Evolutionary conservation across 78 protist genomes (phyloP), one percentile per base, ranked within the genome.

Genomic region (Capsaspora owczarzaki): DNA sequence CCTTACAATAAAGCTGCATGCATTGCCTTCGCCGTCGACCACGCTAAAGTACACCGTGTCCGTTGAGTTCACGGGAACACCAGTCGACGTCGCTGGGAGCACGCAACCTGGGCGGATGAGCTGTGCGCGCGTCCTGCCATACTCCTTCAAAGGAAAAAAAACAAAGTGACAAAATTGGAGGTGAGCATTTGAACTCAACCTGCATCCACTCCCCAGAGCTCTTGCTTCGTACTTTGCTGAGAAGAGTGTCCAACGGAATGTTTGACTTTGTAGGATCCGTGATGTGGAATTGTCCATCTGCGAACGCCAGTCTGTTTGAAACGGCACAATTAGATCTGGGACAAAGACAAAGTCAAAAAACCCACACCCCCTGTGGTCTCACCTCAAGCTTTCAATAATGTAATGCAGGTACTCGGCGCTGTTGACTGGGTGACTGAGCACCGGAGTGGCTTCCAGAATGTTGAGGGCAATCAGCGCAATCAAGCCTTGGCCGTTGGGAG

Each of bases 401-500:
- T 46, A 16, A 80, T 90, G 94, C 35, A 86, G 74, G 41, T 83
- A 66, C 63, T 76, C 84, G 14, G 85, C 53, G 14, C 87, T 63
- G 74, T 47, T 42, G 83, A 80, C 84, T 22, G 3, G 1, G 1
- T 14, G 31, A 1, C 80, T 44, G 3, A 82, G 81, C 60, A 2
- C 35, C 31, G 0, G n/a, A n/a, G n/a, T 41, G n/a, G 70, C 82
- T 46, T 53, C 56, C 37, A 90, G 49, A 0, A 88, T 74, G 38
- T 81, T 74, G 33, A 94, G 80, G 0, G 94, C 94, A 29, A 89
- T 37, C 29, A 94, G 89, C 16, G 93, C 95, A 5, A 87, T 78
- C 33, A 94, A 1, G 63, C 97, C 97, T 25, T 43, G 92, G 20
- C 94, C 93, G 71, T 89, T 91, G 0, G 97, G 97, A 4, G 95